phyloP scores from a whole-genome alignment of 768 basidiomycete species.

The Phaffia tasmanica region DNA sequence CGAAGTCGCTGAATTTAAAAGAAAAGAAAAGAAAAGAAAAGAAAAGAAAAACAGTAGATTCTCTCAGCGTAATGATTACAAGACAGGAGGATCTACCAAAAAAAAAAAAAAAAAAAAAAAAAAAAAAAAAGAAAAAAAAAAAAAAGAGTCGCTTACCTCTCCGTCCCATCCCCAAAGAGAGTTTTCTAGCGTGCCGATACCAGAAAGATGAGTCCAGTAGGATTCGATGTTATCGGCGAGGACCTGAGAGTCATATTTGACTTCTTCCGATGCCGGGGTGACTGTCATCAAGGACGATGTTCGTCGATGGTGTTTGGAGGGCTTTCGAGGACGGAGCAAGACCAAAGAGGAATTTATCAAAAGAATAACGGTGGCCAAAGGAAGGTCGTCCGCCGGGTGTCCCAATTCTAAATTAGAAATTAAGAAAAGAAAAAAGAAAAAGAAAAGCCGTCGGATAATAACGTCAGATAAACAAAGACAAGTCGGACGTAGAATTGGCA shows the following conservation, averaged over 20 bases:
- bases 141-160: background rate
- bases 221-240: conserved; percentile 95
- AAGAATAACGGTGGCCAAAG: conserved; percentile 90
- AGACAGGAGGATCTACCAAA: too few relatives aligned
- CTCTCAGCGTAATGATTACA: too few relatives aligned
- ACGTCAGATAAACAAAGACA: conserved; percentile 8
- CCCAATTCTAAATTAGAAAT: conserved; percentile 59
- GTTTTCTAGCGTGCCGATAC: conserved; percentile 86
- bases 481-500: conserved; percentile 1
- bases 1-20: conserved; percentile 52
- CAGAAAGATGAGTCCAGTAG: conserved; percentile 95
- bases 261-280: conserved; percentile 53
- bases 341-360: conserved; percentile 86
- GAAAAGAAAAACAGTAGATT: too few relatives aligned
- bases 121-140: too few relatives aligned
- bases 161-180: conserved; percentile 97
- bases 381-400: conserved; percentile 81
- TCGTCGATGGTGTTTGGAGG: conserved; percentile 20
- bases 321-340: conserved; percentile 78
- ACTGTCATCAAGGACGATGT: conserved; percentile 7
- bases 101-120: too few relatives aligned
- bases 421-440: background rate
- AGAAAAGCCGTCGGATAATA: conserved; percentile 6
- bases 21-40: too few relatives aligned
- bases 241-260: conserved; percentile 94